phyloP scores from a whole-genome alignment of 306 rosid genomes.

The Ormosia emarginata region DNA sequence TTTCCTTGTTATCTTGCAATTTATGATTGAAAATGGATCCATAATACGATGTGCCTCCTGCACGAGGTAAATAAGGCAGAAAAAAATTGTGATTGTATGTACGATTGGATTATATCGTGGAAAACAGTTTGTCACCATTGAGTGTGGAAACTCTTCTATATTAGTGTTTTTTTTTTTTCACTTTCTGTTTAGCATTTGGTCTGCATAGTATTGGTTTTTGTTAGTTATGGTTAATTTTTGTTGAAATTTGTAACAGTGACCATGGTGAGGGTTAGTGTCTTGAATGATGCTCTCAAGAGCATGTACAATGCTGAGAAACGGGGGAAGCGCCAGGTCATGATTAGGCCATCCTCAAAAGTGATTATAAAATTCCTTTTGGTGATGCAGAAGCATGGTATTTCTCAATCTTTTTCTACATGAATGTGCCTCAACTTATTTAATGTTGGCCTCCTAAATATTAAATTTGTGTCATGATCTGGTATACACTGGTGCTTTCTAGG shows the following conservation, averaged over 20 bases:
- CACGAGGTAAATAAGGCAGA: not conserved
- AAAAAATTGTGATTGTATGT: not conserved
- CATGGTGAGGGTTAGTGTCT: conserved; percentile 40
- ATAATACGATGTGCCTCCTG: not conserved
- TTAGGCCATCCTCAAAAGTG: conserved; percentile 41
- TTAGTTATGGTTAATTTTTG: not conserved
- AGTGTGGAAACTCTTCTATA: not conserved
- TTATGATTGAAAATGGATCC: not conserved
- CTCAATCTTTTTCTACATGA: not conserved
- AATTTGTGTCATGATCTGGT: not conserved
- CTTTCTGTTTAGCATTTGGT: not conserved
- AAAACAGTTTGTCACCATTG: not conserved
- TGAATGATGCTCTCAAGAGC: conserved; percentile 40
- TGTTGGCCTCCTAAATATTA: not conserved
- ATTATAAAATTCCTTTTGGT: conserved; percentile 29
- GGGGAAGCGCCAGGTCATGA: conserved; percentile 39
- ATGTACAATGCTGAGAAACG: conserved; percentile 40
- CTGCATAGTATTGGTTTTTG: not conserved
- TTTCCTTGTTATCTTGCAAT: not conserved
- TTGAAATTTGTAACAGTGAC: conserved; percentile 22
- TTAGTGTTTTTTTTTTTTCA: not conserved
- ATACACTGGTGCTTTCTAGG: not conserved
- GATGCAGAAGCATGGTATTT: conserved; percentile 40
- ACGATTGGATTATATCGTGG: not conserved
- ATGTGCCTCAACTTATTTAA: not conserved